A percentile compares a stretch with the other conserved stretches of the same genome.
Conservation (phyloP, 2,329 filamentous ascomycete genomes). For the Colletotrichum acutatum region DNA sequence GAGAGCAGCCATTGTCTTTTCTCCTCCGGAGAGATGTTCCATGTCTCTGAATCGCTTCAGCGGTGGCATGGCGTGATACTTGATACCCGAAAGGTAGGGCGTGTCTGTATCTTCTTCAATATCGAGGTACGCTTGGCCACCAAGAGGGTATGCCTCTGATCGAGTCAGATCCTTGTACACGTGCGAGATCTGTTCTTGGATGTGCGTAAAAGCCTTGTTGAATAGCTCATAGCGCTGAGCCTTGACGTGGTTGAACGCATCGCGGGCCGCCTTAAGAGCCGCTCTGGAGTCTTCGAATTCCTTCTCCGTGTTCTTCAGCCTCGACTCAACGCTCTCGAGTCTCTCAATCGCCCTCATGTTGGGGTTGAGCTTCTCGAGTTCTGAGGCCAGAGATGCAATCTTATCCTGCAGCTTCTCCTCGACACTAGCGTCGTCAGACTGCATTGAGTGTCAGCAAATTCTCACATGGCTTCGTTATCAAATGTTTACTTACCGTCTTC, state of each 20-base stretch:
- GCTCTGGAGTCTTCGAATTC: constrained; percentile 89
- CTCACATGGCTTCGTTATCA: background rate
- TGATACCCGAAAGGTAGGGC: constrained; percentile 94
- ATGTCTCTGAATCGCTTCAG: constrained; percentile 99
- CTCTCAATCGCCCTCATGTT: constrained; percentile 97
- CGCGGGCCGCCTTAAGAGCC: constrained; percentile 78
- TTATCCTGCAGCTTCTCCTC: constrained; percentile 83
- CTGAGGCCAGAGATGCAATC: constrained; percentile 77
- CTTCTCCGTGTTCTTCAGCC: constrained; percentile 85
- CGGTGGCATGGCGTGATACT: constrained; percentile 98
- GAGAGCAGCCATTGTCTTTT: constrained; percentile 98
- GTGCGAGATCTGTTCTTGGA: constrained; percentile 90
- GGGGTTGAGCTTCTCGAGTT: constrained; percentile 94
- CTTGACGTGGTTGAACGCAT: constrained; percentile 86
- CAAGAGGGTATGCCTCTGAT: constrained; percentile 90
- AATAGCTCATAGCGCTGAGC: constrained; percentile 88
- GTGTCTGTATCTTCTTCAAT: constrained; percentile 95
- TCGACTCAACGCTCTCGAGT: constrained; percentile 84
- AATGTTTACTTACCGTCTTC: constrained; percentile 69
- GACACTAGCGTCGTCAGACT: constrained; percentile 76
- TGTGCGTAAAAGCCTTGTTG: constrained; percentile 94
- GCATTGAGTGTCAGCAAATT: constrained; percentile 43
- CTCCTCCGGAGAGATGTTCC: constrained; percentile 96
- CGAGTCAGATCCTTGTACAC: constrained; percentile 97
- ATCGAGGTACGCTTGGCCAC: constrained; percentile 88